Base-by-base conservation (phyloP, 176 grass and related monocot genomes). In the Alopecurus myosuroides region DNA sequence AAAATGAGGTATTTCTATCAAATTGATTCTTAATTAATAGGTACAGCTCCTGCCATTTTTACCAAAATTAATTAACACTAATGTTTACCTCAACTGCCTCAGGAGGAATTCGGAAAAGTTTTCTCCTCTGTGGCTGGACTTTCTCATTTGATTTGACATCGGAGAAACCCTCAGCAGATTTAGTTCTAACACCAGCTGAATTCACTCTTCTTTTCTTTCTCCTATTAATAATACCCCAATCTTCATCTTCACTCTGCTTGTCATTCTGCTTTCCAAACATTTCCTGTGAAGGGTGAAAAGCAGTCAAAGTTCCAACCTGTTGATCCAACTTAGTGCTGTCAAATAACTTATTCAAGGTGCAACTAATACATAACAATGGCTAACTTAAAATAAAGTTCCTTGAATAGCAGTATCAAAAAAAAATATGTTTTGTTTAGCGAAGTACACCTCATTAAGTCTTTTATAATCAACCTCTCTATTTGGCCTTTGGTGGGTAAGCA, bases 181-280 rank as follows among this genome's bases (percentile, higher is more conserved):
- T 86, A 88, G 26, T 65, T 40, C 37, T 31, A 81, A 29, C 82
- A 81, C 17, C 23, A 71, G 58, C 52, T 88, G 82, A 81, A 71
- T 76, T 12, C 5, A 60, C 83, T 82, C 75, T 93, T 65, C 89
- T 94, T 83, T 93, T 95, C 78, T 94, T 94, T 89, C 86, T 88
- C 40, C 53, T 92, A 58, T 62, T 88, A 37, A 39, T 33, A 80
- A 74, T 82, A 46, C 86, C 86, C 97, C 97, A 99, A 57, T 96
- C 91, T 89, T 99, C 97, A 91, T 99, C 97, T 86, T 96, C 93
- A 80, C 84, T 99, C 62, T 88, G 91, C 53, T 90, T 81, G 81
- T 82, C 93, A 80, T 88, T 89, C 70, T 88, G 79, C 80, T 94
- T 96, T 60, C 93, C 93, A 90, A 99, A 96, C 93, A 99, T 99